A percentile compares a stretch with the other conserved stretches of the same genome.
Evolutionary conservation across 2,329 filamentous ascomycete species (phyloP).

Genomic region (Cladobotryum mycophilum): DNA sequence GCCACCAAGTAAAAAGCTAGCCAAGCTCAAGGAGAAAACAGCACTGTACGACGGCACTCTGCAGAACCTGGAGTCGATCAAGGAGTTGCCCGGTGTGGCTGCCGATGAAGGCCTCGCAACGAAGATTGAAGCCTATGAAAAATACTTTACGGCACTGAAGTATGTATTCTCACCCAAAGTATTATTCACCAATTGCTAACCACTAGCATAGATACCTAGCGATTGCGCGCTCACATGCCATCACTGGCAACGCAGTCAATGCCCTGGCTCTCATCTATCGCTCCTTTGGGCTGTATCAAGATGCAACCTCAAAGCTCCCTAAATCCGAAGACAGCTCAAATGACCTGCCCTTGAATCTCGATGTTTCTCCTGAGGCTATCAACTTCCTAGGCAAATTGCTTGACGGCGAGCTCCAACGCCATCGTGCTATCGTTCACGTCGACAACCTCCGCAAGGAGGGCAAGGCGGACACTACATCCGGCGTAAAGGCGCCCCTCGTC

Average conservation of each 20-base stretch:
- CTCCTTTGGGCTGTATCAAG: slow-evolving; percentile 57
- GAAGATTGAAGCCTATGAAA: slow-evolving; percentile 70
- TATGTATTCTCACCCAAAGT: slow-evolving; percentile 35
- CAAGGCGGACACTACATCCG: slow-evolving; percentile 31
- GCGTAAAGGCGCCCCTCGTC: slow-evolving; percentile 51
- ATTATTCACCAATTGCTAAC: slow-evolving; percentile 12
- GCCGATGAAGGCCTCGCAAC: slow-evolving; percentile 70
- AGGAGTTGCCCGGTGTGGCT: slow-evolving; percentile 82
- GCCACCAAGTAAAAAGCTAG: slow-evolving; percentile 67
- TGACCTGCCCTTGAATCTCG: slow-evolving; percentile 54
- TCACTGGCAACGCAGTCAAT: slow-evolving; percentile 66
- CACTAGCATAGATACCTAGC: slow-evolving; percentile 60
- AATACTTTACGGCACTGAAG: slow-evolving; percentile 87
- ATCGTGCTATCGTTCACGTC: slow-evolving; percentile 80
- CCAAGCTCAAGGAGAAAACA: slow-evolving; percentile 75
- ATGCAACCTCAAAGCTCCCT: slow-evolving; percentile 45
- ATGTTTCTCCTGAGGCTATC: slow-evolving; percentile 55
- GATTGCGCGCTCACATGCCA: slow-evolving; percentile 75
- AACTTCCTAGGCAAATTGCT: slow-evolving; percentile 56
- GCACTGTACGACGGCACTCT: slow-evolving; percentile 88
- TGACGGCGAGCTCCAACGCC: slow-evolving; percentile 66
- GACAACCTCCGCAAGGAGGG: slow-evolving; percentile 54
- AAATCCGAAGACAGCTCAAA: slow-evolving; percentile 22
- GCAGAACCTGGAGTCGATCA: slow-evolving; percentile 84
- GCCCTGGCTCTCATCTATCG: slow-evolving; percentile 79